Evolutionary conservation across 495 filamentous ascomycete species (phyloP).

Genomic region (Sporormia fimetaria): DNA sequence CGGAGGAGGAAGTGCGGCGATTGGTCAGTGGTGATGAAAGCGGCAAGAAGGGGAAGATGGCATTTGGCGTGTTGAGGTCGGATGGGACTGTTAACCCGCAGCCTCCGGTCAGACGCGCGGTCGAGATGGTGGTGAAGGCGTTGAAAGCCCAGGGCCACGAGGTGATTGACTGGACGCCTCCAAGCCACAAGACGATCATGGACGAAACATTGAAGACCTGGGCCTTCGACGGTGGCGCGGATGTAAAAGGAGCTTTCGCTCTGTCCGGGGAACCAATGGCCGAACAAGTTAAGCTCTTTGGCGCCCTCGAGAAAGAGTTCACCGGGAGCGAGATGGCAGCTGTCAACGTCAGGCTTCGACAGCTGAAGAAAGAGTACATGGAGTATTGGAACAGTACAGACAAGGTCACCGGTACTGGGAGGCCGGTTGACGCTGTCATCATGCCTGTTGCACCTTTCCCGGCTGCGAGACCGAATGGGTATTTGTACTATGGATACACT

Average conservation of each 20-base stretch:
- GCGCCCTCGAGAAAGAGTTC: conserved; percentile 29
- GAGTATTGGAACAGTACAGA: conserved; percentile 59
- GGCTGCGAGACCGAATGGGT: conserved; percentile 41
- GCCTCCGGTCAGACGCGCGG: conserved; percentile 45
- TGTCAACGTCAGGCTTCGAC: conserved; percentile 46
- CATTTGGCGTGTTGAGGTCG: conserved; percentile 43
- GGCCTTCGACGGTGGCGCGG: conserved; percentile 40
- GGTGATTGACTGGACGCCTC: conserved; percentile 48
- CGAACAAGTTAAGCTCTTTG: conserved; percentile 34
- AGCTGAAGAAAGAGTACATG: conserved; percentile 52
- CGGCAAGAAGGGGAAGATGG: conserved; percentile 30
- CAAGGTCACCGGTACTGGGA: conserved; percentile 42
- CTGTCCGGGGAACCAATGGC: conserved; percentile 46
- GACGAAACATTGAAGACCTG: conserved; percentile 30
- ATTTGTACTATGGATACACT: conserved; percentile 42
- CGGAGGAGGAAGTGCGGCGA: conserved; percentile 39
- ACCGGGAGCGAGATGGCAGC: conserved; percentile 41
- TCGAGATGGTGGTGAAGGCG: conserved; percentile 42
- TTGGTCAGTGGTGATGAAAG: conserved; percentile 20
- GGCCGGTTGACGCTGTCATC: conserved; percentile 49
- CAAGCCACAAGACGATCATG: conserved; percentile 36
- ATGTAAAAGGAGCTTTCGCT: conserved; percentile 38
- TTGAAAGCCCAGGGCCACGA: conserved; percentile 46
- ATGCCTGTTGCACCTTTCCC: conserved; percentile 49
- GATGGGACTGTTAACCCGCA: conserved; percentile 41